Base-by-base conservation (phyloP, 2,329 filamentous ascomycete genomes). In the Volutella citrinella region DNA sequence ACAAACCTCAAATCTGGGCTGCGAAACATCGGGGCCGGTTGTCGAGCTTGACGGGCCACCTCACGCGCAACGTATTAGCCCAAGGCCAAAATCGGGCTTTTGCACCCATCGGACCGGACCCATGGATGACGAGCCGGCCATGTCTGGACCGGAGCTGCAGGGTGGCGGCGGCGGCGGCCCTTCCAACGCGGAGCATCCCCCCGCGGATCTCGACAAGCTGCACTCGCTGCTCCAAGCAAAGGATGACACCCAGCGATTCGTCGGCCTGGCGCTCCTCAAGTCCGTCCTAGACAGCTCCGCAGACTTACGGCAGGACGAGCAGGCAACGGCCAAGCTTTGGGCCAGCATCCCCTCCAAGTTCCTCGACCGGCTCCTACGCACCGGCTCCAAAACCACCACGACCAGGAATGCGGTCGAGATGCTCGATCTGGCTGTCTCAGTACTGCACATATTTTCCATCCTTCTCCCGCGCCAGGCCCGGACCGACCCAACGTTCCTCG, bases 221-320 rank as follows among this genome's bases (percentile, higher is more conserved):
- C 65, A 76, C 43, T 50, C 63, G 3, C 67, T 84, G 4, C 68
- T 86, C 20, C 64, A 65, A 34, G 60, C 74, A 34, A 79, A 77
- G 40, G 73, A 84, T 52, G 81, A 86, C 52, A 85, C 82, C 1
- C 76, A 78, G 14, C 72, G 78, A 49, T 84, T 86, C 46, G 80
- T 84, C 23, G 82, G 80, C 7, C 64, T 86, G 15, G 78, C 80
- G 2, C 66, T 85, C 15, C 67, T 85, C 31, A 82, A 80, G 49
- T 75, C 77, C n/a, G 60, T 82, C 10, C 66, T 86, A 19, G 80
- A 84, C 56, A 79, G 76, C 51, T 72, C 74, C 6, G 59, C 67
- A 15, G 56, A 68, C n/a, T 56, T 80, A 15, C 67, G 67, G 27
- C 58, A 68, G 32, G 67, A 80, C 55, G 61, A 66, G 9, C 56